A percentile compares a stretch with the other conserved stretches of the same genome.
Evolutionary conservation across 768 basidiomycete genomes (phyloP).

Genomic region (Pleurotus giganteus): DNA sequence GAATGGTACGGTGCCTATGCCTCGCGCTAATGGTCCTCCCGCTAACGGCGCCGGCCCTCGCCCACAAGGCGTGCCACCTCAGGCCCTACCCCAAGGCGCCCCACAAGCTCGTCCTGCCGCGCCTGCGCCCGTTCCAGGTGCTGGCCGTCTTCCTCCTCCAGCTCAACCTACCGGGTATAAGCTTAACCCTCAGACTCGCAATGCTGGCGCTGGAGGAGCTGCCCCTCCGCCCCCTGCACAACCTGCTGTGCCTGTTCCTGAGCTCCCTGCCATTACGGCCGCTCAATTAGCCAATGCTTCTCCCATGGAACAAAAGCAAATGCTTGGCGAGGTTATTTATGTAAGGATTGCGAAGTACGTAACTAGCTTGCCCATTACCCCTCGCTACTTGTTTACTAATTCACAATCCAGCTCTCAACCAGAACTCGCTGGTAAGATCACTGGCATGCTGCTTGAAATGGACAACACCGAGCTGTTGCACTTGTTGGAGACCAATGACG

Average conservation of each 20-base stretch:
- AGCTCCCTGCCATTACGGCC: conserved; percentile 43
- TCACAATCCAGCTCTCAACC: conserved; percentile 63
- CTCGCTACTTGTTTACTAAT: conserved; percentile 7
- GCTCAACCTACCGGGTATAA: conserved; percentile 33
- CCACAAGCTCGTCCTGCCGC: conserved; percentile 37
- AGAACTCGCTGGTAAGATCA: conserved; percentile 97
- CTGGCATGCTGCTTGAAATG: conserved; percentile 99
- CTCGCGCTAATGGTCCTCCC: conserved; percentile 63
- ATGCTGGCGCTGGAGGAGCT: conserved; percentile 32
- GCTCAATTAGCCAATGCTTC: conserved; percentile 57
- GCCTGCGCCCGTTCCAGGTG: conserved; percentile 37
- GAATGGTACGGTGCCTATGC: conserved; percentile 57
- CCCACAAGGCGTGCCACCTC: conserved; percentile 43
- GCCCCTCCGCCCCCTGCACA: conserved; percentile 46
- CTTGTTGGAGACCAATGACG: conserved; percentile 78
- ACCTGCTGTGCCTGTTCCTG: conserved; percentile 32
- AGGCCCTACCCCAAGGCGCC: background rate
- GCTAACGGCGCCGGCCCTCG: conserved; percentile 53
- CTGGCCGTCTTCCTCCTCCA: conserved; percentile 42
- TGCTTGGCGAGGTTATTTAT: conserved; percentile 96
- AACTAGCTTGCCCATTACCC: background rate
- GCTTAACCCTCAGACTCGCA: conserved; percentile 29
- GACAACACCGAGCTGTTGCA: conserved; percentile 91
- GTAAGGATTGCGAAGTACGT: conserved; percentile 83
- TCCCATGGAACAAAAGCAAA: conserved; percentile 95